Evolutionary conservation across 1,139 yeast species (phyloP).

Genomic region (Sugiyamaella xylanicola): DNA sequence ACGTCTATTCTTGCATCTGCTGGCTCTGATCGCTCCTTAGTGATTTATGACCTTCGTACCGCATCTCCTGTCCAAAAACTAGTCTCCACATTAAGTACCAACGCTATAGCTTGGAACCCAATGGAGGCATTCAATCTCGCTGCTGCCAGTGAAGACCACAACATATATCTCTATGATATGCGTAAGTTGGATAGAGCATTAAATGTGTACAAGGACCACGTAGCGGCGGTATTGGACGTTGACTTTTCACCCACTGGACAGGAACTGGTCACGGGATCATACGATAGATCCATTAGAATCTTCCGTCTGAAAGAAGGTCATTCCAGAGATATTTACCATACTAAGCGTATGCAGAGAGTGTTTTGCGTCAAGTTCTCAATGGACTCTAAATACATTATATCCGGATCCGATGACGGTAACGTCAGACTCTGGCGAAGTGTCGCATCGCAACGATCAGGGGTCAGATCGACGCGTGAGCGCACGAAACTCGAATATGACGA

Average conservation of each 20-base stretch:
- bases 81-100: constrained; percentile 78
- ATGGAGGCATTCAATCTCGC: constrained; percentile 96
- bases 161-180: constrained; percentile 95
- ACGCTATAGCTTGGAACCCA: constrained; percentile 93
- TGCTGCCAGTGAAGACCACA: constrained; percentile 92
- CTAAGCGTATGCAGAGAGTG: constrained; percentile 96
- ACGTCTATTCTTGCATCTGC: constrained; percentile 87
- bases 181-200: constrained; percentile 77
- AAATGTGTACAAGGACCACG: constrained; percentile 92
- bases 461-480: constrained; percentile 79
- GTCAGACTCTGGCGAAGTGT: constrained; percentile 88
- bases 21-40: constrained; percentile 89
- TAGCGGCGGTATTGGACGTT: constrained; percentile 90
- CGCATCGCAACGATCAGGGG: constrained; percentile 80
- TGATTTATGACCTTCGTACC: constrained; percentile 90
- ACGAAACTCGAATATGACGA: constrained; percentile 86
- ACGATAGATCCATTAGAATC: constrained; percentile 88
- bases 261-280: constrained; percentile 92
- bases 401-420: constrained; percentile 97
- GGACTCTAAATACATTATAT: constrained; percentile 82
- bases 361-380: constrained; percentile 81
- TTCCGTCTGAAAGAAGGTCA: constrained; percentile 80
- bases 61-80: constrained; percentile 90
- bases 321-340: constrained; percentile 92
- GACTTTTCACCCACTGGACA: constrained; percentile 98